A percentile compares a stretch with the other conserved stretches of the same genome.
Conservation (phyloP, 140 eudicot species). For the Oenanthe javanica region DNA sequence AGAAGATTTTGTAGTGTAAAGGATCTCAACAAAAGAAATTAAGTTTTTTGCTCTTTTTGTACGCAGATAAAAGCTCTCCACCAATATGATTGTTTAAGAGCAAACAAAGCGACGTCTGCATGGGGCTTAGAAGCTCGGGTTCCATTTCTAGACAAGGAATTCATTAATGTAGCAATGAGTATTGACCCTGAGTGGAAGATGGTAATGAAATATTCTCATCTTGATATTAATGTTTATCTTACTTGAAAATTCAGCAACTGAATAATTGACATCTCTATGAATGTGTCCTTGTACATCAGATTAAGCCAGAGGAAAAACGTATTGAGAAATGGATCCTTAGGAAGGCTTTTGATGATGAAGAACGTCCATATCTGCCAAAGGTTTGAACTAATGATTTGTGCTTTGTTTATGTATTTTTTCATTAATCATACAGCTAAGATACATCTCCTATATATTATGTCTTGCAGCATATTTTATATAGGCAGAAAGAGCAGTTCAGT, state of each 20-base stretch:
- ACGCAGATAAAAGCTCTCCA: slow-evolving; percentile 77
- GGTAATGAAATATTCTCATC: slow-evolving; percentile 33
- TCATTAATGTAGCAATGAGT: slow-evolving; percentile 75
- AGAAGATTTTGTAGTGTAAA: too few relatives aligned
- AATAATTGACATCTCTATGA: slow-evolving; percentile 24
- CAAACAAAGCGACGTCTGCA: slow-evolving; percentile 87
- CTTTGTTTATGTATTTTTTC: not conserved
- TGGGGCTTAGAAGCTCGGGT: slow-evolving; percentile 98
- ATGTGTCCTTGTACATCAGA: slow-evolving; percentile 24
- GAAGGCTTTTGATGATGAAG: slow-evolving; percentile 71
- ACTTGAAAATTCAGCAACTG: not conserved
- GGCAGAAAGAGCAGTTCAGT: slow-evolving; percentile 96
- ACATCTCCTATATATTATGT: not conserved
- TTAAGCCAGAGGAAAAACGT: slow-evolving; percentile 43
- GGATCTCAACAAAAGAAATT: slow-evolving; percentile 21
- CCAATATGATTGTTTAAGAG: slow-evolving; percentile 85
- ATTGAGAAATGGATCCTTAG: slow-evolving; percentile 81
- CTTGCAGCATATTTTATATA: slow-evolving; percentile 82
- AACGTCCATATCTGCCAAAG: slow-evolving; percentile 84
- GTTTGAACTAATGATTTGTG: slow-evolving; percentile 18
- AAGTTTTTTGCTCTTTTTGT: not conserved
- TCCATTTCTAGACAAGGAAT: slow-evolving; percentile 84
- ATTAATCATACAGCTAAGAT: not conserved
- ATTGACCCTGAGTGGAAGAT: slow-evolving; percentile 90
- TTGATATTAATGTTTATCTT: not conserved